phyloP scores from a whole-genome alignment of 2,329 filamentous ascomycete species.

The Chrysoporthe cubensis region DNA sequence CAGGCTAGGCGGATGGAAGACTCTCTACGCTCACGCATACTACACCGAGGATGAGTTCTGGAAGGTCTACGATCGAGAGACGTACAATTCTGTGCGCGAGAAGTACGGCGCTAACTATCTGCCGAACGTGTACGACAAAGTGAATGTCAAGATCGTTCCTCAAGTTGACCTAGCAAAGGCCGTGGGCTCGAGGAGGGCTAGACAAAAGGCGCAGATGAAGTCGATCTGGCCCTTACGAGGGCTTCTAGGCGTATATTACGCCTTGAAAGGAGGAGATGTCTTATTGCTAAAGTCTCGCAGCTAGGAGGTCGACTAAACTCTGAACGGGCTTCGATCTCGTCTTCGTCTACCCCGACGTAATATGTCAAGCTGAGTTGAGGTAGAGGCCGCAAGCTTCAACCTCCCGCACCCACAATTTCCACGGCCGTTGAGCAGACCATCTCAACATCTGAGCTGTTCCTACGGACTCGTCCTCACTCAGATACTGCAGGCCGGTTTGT shows the following conservation, averaged over 20 bases:
- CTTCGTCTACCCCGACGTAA: not conserved
- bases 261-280: constrained; percentile 11
- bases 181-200: not conserved
- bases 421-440: constrained; percentile 31
- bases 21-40: constrained; percentile 71
- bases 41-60: constrained; percentile 72
- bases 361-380: constrained; percentile 24
- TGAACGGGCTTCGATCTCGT: not conserved
- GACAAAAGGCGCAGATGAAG: not conserved
- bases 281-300: constrained; percentile 50
- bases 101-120: constrained; percentile 64
- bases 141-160: constrained; percentile 58
- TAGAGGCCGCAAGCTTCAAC: constrained; percentile 35
- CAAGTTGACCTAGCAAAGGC: constrained; percentile 37
- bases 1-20: constrained; percentile 67
- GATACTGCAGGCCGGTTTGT: constrained; percentile 16
- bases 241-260: constrained; percentile 16
- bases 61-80: constrained; percentile 61
- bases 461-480: constrained; percentile 30
- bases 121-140: constrained; percentile 71
- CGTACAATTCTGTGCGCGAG: constrained; percentile 61
- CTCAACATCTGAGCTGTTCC: constrained; percentile 29
- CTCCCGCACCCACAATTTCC: constrained; percentile 35
- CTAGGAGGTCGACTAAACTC: not conserved
- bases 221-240: constrained; percentile 18